Conservation (phyloP, 176 grass and related monocot genomes). For the Eleusine indica region DNA sequence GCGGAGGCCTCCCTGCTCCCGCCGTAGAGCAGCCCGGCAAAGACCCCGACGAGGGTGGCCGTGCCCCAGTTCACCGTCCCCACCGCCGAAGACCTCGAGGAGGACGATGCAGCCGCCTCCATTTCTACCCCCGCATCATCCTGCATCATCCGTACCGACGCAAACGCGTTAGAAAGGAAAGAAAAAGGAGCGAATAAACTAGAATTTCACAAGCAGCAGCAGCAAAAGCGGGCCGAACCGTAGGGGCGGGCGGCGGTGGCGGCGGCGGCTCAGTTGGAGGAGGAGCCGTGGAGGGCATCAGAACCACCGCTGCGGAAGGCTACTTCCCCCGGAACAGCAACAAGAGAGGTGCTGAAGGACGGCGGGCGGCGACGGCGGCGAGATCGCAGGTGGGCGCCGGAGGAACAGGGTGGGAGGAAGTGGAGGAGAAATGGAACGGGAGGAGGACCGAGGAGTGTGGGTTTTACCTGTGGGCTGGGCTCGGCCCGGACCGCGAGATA, state of each 20-base stretch:
- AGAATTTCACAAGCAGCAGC: neutral
- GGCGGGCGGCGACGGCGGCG: constrained; percentile 18
- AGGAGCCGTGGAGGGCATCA: constrained; percentile 21
- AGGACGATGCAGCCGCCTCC: neutral
- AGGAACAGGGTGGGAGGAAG: neutral
- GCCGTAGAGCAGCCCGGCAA: constrained; percentile 78
- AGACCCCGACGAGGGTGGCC: constrained; percentile 79
- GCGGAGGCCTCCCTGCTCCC: constrained; percentile 83
- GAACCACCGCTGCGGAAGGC: neutral
- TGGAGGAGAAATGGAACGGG: neutral
- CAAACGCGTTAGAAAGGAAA: neutral
- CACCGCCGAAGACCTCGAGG: constrained; percentile 7
- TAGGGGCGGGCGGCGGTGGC: neutral
- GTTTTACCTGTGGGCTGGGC: neutral
- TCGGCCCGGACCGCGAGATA: neutral
- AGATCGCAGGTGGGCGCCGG: constrained; percentile 28
- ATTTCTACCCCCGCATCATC: constrained; percentile 1
- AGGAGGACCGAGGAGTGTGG: neutral
- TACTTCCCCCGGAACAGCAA: neutral
- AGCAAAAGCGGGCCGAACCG: neutral
- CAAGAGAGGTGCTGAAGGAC: neutral
- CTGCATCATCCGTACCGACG: constrained; percentile 33
- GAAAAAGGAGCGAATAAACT: neutral
- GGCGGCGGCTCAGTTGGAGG: constrained; percentile 32
- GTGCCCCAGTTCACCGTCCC: constrained; percentile 75